Evolutionary conservation across 768 basidiomycete species (phyloP).

Genomic region (Panaeolus cyanescens): DNA sequence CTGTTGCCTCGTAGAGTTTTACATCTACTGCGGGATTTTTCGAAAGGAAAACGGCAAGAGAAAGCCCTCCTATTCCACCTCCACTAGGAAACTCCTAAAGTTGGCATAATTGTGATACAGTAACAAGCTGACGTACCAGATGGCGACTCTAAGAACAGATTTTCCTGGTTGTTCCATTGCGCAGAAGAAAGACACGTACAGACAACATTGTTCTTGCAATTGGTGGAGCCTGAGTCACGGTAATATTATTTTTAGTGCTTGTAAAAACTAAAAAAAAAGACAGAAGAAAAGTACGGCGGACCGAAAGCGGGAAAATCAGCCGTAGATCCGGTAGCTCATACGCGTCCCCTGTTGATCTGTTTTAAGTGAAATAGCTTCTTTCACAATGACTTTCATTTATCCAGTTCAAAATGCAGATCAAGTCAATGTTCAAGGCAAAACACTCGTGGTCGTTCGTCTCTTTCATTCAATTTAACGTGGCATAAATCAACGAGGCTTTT

Average conservation of each 20-base stretch:
- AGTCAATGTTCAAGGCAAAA: slow-evolving; percentile 37
- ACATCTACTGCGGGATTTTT: slow-evolving; percentile 35
- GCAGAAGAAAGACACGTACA: too few relatives aligned
- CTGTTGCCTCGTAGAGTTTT: slow-evolving; percentile 50
- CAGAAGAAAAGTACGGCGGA: too few relatives aligned
- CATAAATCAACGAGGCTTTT: not conserved
- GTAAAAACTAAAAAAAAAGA: too few relatives aligned
- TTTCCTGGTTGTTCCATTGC: not conserved
- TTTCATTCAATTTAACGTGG: not conserved
- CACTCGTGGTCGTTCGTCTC: slow-evolving; percentile 44
- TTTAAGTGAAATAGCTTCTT: not conserved
- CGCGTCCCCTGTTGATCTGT: not conserved
- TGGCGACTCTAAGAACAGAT: slow-evolving; percentile 14
- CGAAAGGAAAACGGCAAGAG: slow-evolving; percentile 40
- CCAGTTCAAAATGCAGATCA: slow-evolving; percentile 17
- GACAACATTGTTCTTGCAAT: too few relatives aligned
- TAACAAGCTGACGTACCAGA: slow-evolving; percentile 16
- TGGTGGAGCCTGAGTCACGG: too few relatives aligned
- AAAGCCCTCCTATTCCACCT: slow-evolving; percentile 44
- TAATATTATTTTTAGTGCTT: too few relatives aligned
- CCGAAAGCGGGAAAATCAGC: too few relatives aligned
- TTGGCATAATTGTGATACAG: not conserved
- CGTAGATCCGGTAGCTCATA: too few relatives aligned
- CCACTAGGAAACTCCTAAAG: slow-evolving; percentile 21
- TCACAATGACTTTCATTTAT: slow-evolving; percentile 37